These are phyloP conservation scores for Umbelopsis sp. DNA, from an alignment of 192 early-diverging fungal genomes.

Conservation along the genomic window DNA sequence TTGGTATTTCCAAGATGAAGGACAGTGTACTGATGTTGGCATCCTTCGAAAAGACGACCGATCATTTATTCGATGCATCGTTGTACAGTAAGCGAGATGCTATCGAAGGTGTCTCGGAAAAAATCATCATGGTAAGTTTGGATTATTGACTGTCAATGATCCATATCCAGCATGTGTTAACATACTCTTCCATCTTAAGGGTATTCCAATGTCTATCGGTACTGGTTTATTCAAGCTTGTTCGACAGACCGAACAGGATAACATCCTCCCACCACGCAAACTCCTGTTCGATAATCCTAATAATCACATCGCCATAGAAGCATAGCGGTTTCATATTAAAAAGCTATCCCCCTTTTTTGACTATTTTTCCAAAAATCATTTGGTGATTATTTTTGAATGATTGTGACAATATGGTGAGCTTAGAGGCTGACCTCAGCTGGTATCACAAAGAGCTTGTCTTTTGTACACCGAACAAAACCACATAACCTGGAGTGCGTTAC, in stretches of 20 bases:
- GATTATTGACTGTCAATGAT: not conserved
- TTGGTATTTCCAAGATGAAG: constrained; percentile 99
- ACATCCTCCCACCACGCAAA: constrained; percentile 53
- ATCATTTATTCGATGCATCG: constrained; percentile 98
- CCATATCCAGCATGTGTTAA: constrained; percentile 24
- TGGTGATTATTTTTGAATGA: too few relatives aligned
- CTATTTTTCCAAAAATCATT: too few relatives aligned
- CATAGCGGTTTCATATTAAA: not conserved
- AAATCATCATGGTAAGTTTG: constrained; percentile 87
- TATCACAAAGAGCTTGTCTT: too few relatives aligned
- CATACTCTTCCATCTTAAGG: constrained; percentile 45
- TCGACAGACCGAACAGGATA: constrained; percentile 54
- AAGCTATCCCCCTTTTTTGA: not conserved
- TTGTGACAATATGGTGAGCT: too few relatives aligned
- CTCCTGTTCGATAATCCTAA: constrained; percentile 67
- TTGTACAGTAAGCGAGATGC: constrained; percentile 93
- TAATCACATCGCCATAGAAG: constrained; percentile 20
- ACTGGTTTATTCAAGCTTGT: constrained; percentile 95
- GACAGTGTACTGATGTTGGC: constrained; percentile 99
- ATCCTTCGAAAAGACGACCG: constrained; percentile 99
- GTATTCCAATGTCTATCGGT: constrained; percentile 95
- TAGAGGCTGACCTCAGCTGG: too few relatives aligned
- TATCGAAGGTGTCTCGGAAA: constrained; percentile 96
- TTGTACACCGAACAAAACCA: too few relatives aligned
- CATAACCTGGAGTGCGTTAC: too few relatives aligned